Percentiles rank a stretch among this genome's conserved stretches.
Evolutionary conservation across 1,284 basidiomycete species (phyloP).

Genomic region (Ustilago nuda): DNA sequence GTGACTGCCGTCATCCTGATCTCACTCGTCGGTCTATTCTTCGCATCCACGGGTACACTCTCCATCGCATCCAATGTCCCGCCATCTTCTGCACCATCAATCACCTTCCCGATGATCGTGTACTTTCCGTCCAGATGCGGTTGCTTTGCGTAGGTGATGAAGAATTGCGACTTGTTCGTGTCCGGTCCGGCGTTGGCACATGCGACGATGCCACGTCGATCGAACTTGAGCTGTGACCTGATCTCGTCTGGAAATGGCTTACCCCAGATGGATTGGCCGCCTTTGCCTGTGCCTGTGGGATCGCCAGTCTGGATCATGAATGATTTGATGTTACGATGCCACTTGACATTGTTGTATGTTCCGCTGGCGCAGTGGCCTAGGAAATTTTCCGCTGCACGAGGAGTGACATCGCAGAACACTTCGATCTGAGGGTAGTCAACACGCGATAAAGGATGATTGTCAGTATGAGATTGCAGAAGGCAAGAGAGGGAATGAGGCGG

Average conservation of each 20-base stretch:
- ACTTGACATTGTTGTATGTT: slow-evolving; percentile 86
- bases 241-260: slow-evolving; percentile 95
- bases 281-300: slow-evolving; percentile 93
- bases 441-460: neutral
- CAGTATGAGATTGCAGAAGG: neutral
- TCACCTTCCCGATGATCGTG: slow-evolving; percentile 66
- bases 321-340: slow-evolving; percentile 75
- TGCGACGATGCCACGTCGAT: slow-evolving; percentile 62
- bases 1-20: slow-evolving; percentile 85
- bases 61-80: slow-evolving; percentile 72
- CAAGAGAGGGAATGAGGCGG: too few species aligned
- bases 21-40: slow-evolving; percentile 86
- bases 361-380: slow-evolving; percentile 90
- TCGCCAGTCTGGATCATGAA: slow-evolving; percentile 99
- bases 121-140: slow-evolving; percentile 66
- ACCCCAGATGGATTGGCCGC: slow-evolving; percentile 93
- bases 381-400: slow-evolving; percentile 97
- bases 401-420: slow-evolving; percentile 94
- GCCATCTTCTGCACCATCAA: slow-evolving; percentile 63
- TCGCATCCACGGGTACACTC: slow-evolving; percentile 86
- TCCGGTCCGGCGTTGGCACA: slow-evolving; percentile 68
- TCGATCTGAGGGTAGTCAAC: slow-evolving; percentile 78
- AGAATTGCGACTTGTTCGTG: slow-evolving; percentile 67
- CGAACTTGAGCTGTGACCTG: slow-evolving; percentile 70
- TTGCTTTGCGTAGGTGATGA: slow-evolving; percentile 65